phyloP scores from a whole-genome alignment of 306 rosid species.

The Alnus rubra region DNA sequence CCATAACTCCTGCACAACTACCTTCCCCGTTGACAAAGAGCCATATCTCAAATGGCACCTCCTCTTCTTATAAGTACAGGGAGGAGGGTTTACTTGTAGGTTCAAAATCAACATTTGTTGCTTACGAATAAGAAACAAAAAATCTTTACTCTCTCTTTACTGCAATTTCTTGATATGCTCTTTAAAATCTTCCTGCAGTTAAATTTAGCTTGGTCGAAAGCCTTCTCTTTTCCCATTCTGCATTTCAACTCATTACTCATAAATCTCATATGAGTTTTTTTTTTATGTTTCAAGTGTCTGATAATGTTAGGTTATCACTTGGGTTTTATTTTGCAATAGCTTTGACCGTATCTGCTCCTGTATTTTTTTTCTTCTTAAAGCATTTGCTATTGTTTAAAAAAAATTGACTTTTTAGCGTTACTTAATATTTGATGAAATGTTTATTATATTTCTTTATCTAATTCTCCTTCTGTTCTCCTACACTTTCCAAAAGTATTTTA shows the following conservation, averaged over 20 bases:
- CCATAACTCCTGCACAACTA: neutral
- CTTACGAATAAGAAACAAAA: neutral
- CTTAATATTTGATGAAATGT: neutral
- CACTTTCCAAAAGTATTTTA: neutral
- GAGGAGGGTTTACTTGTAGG: no score
- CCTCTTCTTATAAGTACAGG: no score
- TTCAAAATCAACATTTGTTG: no score
- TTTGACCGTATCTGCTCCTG: neutral
- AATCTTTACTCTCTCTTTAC: no score
- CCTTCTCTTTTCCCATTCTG: neutral
- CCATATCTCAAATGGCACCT: no score
- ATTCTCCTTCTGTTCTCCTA: neutral
- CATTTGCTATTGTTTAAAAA: neutral
- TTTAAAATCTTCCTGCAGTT: neutral
- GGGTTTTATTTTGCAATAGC: neutral
- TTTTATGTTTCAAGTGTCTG: neutral
- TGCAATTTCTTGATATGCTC: neutral
- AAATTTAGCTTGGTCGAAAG: neutral
- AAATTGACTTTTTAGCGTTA: neutral
- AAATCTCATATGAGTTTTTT: neutral
- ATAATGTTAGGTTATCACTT: neutral
- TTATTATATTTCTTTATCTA: neutral
- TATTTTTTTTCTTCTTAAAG: neutral
- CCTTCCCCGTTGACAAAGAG: no score
- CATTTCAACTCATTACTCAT: neutral